A percentile compares a stretch with the other conserved stretches of the same genome.
Evolutionary conservation across 768 basidiomycete species (phyloP).

Genomic region (Pleurotus citrinopileatus): DNA sequence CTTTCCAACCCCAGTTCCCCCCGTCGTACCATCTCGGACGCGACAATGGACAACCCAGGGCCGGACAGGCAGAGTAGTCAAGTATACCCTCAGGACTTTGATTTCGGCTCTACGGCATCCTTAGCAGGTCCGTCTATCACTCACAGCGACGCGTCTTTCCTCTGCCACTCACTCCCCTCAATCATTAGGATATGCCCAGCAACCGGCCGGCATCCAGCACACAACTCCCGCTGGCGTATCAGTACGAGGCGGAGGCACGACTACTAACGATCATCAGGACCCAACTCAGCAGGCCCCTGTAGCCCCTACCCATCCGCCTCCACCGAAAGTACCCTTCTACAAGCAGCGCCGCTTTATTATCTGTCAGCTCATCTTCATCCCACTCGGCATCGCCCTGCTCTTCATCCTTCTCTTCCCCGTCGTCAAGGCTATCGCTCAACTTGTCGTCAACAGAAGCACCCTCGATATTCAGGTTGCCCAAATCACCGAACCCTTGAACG

Average conservation of each 20-base stretch:
- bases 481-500: constrained; percentile 54
- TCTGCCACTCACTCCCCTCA: constrained; percentile 1
- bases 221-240: constrained; percentile 22
- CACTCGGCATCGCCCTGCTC: constrained; percentile 57
- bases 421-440: constrained; percentile 61
- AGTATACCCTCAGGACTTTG: constrained; percentile 26
- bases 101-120: constrained; percentile 28
- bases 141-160: background rate
- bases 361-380: constrained; percentile 43
- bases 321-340: constrained; percentile 43
- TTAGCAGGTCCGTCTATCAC: constrained; percentile 27
- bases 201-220: constrained; percentile 28
- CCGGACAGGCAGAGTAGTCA: constrained; percentile 35
- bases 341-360: constrained; percentile 66
- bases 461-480: constrained; percentile 51
- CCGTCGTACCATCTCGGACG: constrained; percentile 9
- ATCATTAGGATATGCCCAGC: constrained; percentile 30
- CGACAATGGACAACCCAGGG: constrained; percentile 31
- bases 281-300: constrained; percentile 18
- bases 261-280: constrained; percentile 13
- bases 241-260: background rate
- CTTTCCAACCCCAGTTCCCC: background rate
- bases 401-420: constrained; percentile 72
- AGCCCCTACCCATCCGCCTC: constrained; percentile 17
- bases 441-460: constrained; percentile 54